Base-by-base conservation (phyloP, 164 flowering plant genomes). In the Hamamelis virginiana region DNA sequence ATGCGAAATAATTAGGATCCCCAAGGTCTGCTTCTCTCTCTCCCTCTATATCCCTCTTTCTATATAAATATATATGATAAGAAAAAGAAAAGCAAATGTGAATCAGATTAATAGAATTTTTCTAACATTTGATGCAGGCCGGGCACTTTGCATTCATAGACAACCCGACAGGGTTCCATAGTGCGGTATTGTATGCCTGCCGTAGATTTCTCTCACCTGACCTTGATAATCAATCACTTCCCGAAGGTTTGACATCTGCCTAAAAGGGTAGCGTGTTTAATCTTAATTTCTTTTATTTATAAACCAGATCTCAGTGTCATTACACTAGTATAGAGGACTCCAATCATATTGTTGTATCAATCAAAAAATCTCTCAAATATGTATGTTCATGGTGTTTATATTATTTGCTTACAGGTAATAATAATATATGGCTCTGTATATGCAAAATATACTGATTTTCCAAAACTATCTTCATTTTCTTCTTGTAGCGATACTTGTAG, bases 91-190 rank as follows among this genome's bases (percentile, higher is more conserved):
- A 3, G 19, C 27, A 21, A 19, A 62, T 13, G 58, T 28, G 47
- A 58, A 26, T 12, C 19, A 28, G 23, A n/a, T 3, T 57, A 53
- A 59, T 14, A 11, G 12, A 3, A 45, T n/a, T 10, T 14, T 16
- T n/a, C 15, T 33, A 27, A 9, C 25, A 2, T 23, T 27, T 62
- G 27, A 43, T 87, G 85, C 89, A 92, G 98, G 90, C 74, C 21
- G 98, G 99, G 12, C 99, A 95, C 72, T 95, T 90, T 70, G 93
- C 84, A 53, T 95, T 95, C 78, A 83, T 95, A 21, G 97, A 92
- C 70, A 87, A 91, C 55, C 84, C 91, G 8, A 38, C 41, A 18
- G 92, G 79, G 25, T 95, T 95, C 82, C 98, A 90, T 74, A 81
- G 90, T 8, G 94, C 98, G 38, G 82, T 92, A 16, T 59, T 90